Conservation (phyloP, 495 filamentous ascomycete species). For the Thermochaetoides thermophila region DNA sequence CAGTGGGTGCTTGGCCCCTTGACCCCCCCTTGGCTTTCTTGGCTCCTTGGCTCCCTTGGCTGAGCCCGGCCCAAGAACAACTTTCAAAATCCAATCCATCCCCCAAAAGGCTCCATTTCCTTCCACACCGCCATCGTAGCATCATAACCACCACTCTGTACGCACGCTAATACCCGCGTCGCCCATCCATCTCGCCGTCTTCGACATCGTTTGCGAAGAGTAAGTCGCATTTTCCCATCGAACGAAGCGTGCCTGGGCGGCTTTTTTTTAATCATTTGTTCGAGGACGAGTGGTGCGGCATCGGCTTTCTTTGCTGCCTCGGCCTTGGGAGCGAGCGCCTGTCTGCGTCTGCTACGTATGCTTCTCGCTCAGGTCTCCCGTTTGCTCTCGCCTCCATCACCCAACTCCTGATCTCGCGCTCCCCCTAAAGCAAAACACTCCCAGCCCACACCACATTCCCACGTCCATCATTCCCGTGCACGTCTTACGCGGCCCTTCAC, state of each 20-base stretch:
- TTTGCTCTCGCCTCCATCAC: no score
- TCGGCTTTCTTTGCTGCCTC: conserved; percentile 12
- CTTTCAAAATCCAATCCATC: conserved; percentile 25
- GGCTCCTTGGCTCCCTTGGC: conserved; percentile 12
- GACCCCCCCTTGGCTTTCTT: conserved; percentile 3
- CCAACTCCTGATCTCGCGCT: no score
- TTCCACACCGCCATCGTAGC: conserved; percentile 23
- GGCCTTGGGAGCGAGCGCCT: conserved; percentile 6
- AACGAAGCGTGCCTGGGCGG: conserved; percentile 1
- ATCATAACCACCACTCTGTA: conserved; percentile 11
- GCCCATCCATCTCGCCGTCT: conserved; percentile 15
- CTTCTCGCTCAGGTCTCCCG: no score
- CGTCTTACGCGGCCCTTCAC: conserved; percentile 7
- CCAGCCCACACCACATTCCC: no score
- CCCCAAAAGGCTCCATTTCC: conserved; percentile 14
- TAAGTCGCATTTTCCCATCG: conserved; percentile 14
- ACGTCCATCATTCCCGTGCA: no score
- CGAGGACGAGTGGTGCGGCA: no score
- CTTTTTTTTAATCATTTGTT: no score
- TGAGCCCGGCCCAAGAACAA: conserved; percentile 21
- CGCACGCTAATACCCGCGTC: conserved; percentile 17
- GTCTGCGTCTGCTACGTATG: no score
- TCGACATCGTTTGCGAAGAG: conserved; percentile 12
- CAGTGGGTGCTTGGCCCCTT: no score
- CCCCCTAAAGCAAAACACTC: background rate